Evolutionary conservation across 2,329 filamentous ascomycete species (phyloP).

Genomic region (Nemania abortiva): DNA sequence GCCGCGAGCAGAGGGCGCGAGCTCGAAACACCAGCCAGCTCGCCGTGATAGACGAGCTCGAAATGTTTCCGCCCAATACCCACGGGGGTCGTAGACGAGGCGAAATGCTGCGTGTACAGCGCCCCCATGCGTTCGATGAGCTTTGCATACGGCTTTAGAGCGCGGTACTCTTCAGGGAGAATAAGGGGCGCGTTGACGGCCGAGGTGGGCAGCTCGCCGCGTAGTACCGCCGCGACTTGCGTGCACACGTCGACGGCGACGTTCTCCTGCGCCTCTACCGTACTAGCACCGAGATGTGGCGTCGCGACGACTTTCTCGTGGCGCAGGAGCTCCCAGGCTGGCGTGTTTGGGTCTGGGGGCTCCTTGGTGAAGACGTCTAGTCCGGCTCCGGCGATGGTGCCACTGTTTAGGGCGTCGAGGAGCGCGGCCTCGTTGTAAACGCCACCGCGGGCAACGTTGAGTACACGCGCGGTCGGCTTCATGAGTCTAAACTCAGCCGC

Average conservation of each 20-base stretch:
- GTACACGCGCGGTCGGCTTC: constrained; percentile 78
- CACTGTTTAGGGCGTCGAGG: constrained; percentile 75
- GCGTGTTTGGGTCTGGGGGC: constrained; percentile 70
- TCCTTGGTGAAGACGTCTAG: constrained; percentile 85
- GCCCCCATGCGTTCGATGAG: constrained; percentile 84
- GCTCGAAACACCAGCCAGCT: constrained; percentile 76
- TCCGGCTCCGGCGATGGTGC: constrained; percentile 80
- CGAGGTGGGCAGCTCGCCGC: constrained; percentile 77
- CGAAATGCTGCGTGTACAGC: constrained; percentile 82
- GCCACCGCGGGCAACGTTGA: constrained; percentile 84
- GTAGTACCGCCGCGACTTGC: constrained; percentile 79
- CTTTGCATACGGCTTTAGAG: constrained; percentile 78
- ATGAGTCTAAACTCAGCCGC: constrained; percentile 75
- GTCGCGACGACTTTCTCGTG: constrained; percentile 82
- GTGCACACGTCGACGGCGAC: constrained; percentile 86
- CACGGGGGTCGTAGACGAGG: constrained; percentile 32
- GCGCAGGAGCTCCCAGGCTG: constrained; percentile 71
- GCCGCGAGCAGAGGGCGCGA: constrained; percentile 84
- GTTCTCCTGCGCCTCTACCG: constrained; percentile 85
- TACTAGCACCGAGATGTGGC: constrained; percentile 83
- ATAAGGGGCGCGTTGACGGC: constrained; percentile 87
- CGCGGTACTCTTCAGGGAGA: constrained; percentile 82
- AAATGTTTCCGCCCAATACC: constrained; percentile 73
- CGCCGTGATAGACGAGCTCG: constrained; percentile 82
- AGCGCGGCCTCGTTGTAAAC: constrained; percentile 83